These are phyloP conservation scores for Penicillium glabrum DNA, from an alignment of 2,329 filamentous ascomycete species.

Conservation along the genomic window DNA sequence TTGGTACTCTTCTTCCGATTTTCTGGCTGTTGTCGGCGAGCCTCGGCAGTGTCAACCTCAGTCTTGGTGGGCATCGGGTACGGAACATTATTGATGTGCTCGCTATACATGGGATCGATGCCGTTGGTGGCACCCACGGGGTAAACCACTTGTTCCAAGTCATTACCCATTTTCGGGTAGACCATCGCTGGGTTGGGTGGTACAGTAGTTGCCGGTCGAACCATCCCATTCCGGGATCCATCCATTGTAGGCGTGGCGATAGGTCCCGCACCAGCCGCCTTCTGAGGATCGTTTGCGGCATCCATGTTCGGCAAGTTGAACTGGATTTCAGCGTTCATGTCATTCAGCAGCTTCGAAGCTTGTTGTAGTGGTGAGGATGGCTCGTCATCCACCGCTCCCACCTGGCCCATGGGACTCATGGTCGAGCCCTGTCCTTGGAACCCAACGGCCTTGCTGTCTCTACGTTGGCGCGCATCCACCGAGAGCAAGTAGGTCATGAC, in stretches of 20 bases:
- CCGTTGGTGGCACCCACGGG: conserved; percentile 87
- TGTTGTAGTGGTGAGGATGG: conserved; percentile 68
- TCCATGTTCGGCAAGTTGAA: conserved; percentile 65
- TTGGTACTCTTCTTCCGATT: conserved; percentile 61
- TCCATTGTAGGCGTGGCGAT: conserved; percentile 60
- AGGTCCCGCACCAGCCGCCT: conserved; percentile 56
- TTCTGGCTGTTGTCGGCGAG: conserved; percentile 49
- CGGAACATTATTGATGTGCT: conserved; percentile 92
- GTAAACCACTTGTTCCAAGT: conserved; percentile 76
- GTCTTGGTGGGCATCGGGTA: conserved; percentile 72
- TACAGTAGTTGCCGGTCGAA: conserved; percentile 44
- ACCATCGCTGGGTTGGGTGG: conserved; percentile 54
- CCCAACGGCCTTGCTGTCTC: conserved; percentile 55
- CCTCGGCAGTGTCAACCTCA: conserved; percentile 51
- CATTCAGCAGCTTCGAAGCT: conserved; percentile 64
- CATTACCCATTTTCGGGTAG: conserved; percentile 52
- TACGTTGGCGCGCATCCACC: conserved; percentile 63
- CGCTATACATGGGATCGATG: conserved; percentile 91
- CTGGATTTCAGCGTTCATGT: conserved; percentile 65
- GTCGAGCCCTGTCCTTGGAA: conserved; percentile 44
- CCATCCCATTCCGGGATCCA: conserved; percentile 46
- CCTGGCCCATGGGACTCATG: conserved; percentile 46
- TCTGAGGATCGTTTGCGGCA: conserved; percentile 61
- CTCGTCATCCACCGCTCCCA: conserved; percentile 56
- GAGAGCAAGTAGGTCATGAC: conserved; percentile 68